These are phyloP conservation scores for Penicillium argentinense DNA, from an alignment of 495 filamentous ascomycete genomes.

Conservation along the genomic window DNA sequence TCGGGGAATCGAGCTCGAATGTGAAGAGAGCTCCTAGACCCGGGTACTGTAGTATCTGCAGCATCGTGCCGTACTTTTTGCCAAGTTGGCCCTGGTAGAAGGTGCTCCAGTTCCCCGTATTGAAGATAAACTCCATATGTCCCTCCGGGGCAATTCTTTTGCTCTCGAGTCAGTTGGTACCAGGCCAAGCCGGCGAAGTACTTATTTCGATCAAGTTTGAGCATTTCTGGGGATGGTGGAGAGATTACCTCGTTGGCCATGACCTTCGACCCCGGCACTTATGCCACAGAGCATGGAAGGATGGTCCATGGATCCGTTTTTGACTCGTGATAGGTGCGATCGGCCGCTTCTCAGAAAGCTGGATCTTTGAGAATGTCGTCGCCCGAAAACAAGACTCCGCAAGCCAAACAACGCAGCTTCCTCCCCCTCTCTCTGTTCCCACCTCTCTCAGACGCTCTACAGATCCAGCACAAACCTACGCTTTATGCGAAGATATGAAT, in stretches of 20 bases:
- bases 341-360: conserved; percentile 27
- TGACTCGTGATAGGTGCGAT: conserved; percentile 31
- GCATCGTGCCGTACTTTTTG: conserved; percentile 52
- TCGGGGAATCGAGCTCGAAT: conserved; percentile 28
- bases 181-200: no score
- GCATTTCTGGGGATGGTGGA: no score
- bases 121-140: conserved; percentile 54
- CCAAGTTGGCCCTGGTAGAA: conserved; percentile 34
- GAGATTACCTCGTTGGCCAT: conserved; percentile 21
- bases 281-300: conserved; percentile 43
- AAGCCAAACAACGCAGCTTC: no score
- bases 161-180: no score
- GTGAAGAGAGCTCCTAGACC: conserved; percentile 49
- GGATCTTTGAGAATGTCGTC: conserved; percentile 43
- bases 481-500: no score
- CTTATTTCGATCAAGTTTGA: not conserved
- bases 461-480: no score
- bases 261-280: conserved; percentile 42
- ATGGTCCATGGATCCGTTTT: conserved; percentile 35
- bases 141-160: no score
- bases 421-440: no score
- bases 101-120: conserved; percentile 50
- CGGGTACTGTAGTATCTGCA: conserved; percentile 55
- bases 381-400: conserved; percentile 34
- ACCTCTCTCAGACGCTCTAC: no score